Conservation (phyloP, 2,329 filamentous ascomycete species). For the Sporothrix pseudoabietina region DNA sequence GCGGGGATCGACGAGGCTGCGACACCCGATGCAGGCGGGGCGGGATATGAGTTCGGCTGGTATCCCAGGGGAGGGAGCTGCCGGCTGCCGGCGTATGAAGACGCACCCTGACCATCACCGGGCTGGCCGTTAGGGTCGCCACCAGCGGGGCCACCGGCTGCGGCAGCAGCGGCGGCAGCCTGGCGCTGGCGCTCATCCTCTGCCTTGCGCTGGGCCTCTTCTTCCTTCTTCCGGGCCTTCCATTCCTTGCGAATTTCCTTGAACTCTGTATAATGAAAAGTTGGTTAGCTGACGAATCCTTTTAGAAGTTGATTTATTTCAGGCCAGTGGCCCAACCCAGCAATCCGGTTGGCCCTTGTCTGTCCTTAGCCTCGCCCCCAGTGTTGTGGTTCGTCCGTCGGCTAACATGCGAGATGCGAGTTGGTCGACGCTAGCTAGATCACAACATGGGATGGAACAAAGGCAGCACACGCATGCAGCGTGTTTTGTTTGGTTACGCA, state of each 20-base stretch:
- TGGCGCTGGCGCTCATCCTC: slow-evolving; percentile 79
- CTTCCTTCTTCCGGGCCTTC: slow-evolving; percentile 99
- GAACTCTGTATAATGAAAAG: slow-evolving; percentile 72
- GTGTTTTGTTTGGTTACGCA: not conserved
- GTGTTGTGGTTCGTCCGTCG: slow-evolving; percentile 25
- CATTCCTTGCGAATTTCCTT: slow-evolving; percentile 92
- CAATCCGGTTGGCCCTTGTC: slow-evolving; percentile 45
- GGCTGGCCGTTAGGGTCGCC: slow-evolving; percentile 57
- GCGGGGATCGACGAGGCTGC: slow-evolving; percentile 57
- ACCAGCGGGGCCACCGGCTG: slow-evolving; percentile 50
- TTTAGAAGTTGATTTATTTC: slow-evolving; percentile 10
- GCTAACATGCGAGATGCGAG: slow-evolving; percentile 16
- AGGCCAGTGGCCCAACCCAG: slow-evolving; percentile 36
- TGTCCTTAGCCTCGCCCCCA: slow-evolving; percentile 37
- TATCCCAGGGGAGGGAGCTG: slow-evolving; percentile 78
- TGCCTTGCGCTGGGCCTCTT: slow-evolving; percentile 84
- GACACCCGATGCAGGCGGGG: slow-evolving; percentile 59
- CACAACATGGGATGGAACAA: slow-evolving; percentile 3
- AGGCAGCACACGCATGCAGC: not conserved
- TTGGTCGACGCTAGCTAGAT: slow-evolving; percentile 12
- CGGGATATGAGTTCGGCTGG: slow-evolving; percentile 66
- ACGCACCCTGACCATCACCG: slow-evolving; percentile 57
- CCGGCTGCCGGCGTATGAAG: slow-evolving; percentile 60
- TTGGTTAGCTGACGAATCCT: not conserved
- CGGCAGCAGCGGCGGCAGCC: slow-evolving; percentile 55